Evolutionary conservation across 495 filamentous ascomycete genomes (phyloP), one percentile per base, ranked within the genome.

Genomic region (Annulohypoxylon stygium): DNA sequence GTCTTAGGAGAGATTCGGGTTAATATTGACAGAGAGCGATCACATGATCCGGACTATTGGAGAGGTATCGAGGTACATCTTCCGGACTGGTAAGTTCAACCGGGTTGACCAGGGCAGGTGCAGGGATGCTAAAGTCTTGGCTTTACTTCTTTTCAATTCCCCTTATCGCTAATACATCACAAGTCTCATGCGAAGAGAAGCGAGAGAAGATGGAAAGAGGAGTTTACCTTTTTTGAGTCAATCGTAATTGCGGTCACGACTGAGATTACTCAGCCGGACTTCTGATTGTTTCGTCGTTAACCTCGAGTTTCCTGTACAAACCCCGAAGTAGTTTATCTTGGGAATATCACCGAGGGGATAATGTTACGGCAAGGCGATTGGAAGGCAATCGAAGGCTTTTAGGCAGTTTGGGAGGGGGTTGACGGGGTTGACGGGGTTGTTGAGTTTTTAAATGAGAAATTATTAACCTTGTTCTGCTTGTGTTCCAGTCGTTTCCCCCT

Each of bases 321-420:
- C 62, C 61, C 37, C 39, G 48, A 41, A 51, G n/a, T 11, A 60
- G 25, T 58, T 36, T 55, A 54, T 41, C 25, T n/a, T 57, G 58
- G 25, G 20, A 48, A 65, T 50, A 36, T 12, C 58, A 47, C 45
- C 39, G 23, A n/a, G 41, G 36, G 30, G 2, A 53, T 41, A 30
- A 47, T 18, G 51, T 37, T 48, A 51, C 23, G 50, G 23, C 39
- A 47, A 43, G 16, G 20, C 47, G 36, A 47, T 18, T 18, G 43
- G 43, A 47, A 47, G 43, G 43, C 3, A 39, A 39, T 12, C 37
- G 12, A 12, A 51, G 61, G 45, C 37, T 75, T 70, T 70, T 70
- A 74, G 67, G 71, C 67, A 74, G 58, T 74, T 74, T 69, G 41
- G 43, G 66, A 67, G 53, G 70, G 30, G 30, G 30, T 30, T 30